Conservation (phyloP, 2,329 filamentous ascomycete species). For the Proliferodiscus dingleyae region DNA sequence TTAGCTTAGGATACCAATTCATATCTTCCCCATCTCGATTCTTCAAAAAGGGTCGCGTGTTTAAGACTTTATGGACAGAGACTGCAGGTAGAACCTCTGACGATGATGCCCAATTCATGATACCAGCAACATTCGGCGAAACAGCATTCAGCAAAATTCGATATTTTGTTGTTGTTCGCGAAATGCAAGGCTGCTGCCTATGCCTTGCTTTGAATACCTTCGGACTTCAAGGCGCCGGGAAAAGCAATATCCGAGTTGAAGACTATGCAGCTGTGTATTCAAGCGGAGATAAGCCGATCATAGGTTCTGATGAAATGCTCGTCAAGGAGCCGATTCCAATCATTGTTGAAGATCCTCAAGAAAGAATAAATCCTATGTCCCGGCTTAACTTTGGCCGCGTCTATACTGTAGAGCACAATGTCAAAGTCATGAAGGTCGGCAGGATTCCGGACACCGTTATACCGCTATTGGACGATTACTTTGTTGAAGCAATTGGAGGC, state of each 20-base stretch:
- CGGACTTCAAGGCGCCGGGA: constrained; percentile 6
- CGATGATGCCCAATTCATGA: background rate
- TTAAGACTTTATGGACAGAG: constrained; percentile 14
- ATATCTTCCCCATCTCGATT: constrained; percentile 7
- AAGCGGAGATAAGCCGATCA: background rate
- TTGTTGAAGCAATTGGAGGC: too few species aligned
- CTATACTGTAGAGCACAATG: constrained; percentile 17
- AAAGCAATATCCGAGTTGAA: constrained; percentile 8
- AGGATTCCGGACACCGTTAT: constrained; percentile 4
- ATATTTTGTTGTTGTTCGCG: constrained; percentile 12
- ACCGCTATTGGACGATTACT: background rate
- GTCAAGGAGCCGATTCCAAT: constrained; percentile 7
- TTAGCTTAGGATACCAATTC: background rate
- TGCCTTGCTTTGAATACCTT: constrained; percentile 22
- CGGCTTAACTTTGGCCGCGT: constrained; percentile 12
- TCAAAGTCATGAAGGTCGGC: constrained; percentile 14
- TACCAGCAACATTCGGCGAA: background rate
- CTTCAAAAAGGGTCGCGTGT: constrained; percentile 13
- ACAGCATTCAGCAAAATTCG: constrained; percentile 6
- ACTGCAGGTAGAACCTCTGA: constrained; percentile 8
- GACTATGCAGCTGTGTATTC: constrained; percentile 15
- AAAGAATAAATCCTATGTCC: constrained; percentile 9
- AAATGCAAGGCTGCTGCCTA: constrained; percentile 3
- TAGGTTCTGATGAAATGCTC: background rate
- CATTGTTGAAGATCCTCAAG: constrained; percentile 7